Evolutionary conservation across 1,284 basidiomycete genomes (phyloP).

Genomic region (Tilletia setariae): DNA sequence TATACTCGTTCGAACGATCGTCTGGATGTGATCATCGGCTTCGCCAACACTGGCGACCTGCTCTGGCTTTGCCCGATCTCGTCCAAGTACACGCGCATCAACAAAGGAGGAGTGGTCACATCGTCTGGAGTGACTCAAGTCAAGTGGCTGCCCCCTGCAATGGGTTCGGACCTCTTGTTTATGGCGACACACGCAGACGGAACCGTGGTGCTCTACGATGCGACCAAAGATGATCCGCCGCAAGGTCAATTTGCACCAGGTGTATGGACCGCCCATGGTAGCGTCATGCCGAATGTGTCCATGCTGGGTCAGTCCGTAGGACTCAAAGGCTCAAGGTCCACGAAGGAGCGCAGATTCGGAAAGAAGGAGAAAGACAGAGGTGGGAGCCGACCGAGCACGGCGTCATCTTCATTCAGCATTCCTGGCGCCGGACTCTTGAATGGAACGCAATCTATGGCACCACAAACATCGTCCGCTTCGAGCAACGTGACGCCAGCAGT

Average conservation of each 20-base stretch:
- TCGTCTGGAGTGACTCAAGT: constrained; percentile 76
- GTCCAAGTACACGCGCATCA: constrained; percentile 80
- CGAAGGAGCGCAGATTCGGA: constrained; percentile 11
- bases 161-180: constrained; percentile 64
- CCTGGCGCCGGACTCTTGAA: neutral
- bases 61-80: constrained; percentile 73
- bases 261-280: neutral
- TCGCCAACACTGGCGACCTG: constrained; percentile 78
- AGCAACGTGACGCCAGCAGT: neutral
- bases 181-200: constrained; percentile 88
- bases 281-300: neutral
- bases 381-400: neutral
- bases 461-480: neutral
- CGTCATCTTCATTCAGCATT: neutral
- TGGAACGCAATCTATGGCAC: neutral
- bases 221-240: constrained; percentile 78
- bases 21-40: constrained; percentile 87
- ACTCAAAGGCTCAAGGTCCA: neutral
- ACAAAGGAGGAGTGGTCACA: constrained; percentile 82
- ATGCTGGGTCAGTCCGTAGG: neutral
- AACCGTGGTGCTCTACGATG: constrained; percentile 79
- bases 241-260: neutral
- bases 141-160: constrained; percentile 71
- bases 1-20: constrained; percentile 72
- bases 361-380: constrained; percentile 15